Base-by-base conservation (phyloP, 2,329 filamentous ascomycete genomes). In the Pseudocercospora pini-densiflorae region DNA sequence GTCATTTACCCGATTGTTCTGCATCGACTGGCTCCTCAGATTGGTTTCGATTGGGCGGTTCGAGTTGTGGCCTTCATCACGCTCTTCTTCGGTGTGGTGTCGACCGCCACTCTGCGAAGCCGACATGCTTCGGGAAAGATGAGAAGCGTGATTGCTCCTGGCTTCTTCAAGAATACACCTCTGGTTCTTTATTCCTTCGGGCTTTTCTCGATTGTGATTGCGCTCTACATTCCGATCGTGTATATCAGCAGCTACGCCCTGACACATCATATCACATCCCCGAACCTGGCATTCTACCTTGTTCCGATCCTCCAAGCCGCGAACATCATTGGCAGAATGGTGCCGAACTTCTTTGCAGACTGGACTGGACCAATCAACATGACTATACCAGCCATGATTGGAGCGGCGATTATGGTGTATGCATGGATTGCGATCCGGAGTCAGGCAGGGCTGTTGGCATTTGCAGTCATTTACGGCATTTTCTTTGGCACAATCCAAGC, bases 241-340 rank as follows among this genome's bases (percentile, higher is more conserved):
- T 88, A 85, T 72, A 78, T 87, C 8, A 85, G 87, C 10, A 80
- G 84, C 0, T 91, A 88, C 70, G 87, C 86, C 2, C 80, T 87
- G 1, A 75, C 80, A 0, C 76, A 77, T 0, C 81, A 82, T 8
- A 85, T 90, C 70, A 40, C 63, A 21, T 19, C 8, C 8, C 16
- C 51, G 16, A 81, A 85, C 0, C 76, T 91, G 0, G 87, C 87
- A 0, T 89, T 87, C 67, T 91, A 90, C 71, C 80, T 91, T 2
- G 77, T 91, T 1, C 83, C 89, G 1, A 87, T 91, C 62, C 80
- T 90, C 69, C 91, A 91, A 71, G 86, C 82, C 0, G 85, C 87
- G 0, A 87, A 85, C 0, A 82, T 82, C 0, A 80, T 86, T 45
- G 87, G 87, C 0, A 84, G 86, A 16, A 80, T 88, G 31, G 78